Evolutionary conservation across 2,329 filamentous ascomycete species (phyloP).

Genomic region (Metarhizium brunneum): DNA sequence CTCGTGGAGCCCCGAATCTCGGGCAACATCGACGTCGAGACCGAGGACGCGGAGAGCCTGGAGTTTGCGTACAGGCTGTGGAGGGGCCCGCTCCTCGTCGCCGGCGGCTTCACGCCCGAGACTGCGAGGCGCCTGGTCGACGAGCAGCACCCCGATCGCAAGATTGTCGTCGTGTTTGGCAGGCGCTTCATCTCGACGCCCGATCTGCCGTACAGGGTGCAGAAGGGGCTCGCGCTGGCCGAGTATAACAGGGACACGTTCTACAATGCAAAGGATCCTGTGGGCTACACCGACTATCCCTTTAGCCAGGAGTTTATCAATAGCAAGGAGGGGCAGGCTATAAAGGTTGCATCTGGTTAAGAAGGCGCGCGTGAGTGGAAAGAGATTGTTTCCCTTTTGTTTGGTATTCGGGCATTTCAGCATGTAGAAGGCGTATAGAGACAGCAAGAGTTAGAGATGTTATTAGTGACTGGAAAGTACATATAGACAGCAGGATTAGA

Average conservation of each 20-base stretch:
- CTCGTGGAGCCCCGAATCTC: background rate
- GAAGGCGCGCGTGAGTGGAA: background rate
- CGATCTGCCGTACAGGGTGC: background rate
- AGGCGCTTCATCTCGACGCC: background rate
- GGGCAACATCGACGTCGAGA: background rate
- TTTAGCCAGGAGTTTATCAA: background rate
- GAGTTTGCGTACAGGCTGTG: background rate
- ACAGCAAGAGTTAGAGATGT: too few species aligned
- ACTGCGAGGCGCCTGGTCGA: background rate
- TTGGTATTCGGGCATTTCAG: too few species aligned
- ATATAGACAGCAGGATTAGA: too few species aligned
- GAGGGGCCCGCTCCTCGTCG: background rate
- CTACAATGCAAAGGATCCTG: background rate
- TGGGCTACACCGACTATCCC: background rate
- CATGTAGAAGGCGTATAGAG: too few species aligned
- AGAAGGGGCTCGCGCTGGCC: background rate
- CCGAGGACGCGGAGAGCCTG: background rate
- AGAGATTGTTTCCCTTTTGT: too few species aligned
- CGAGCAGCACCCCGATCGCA: background rate
- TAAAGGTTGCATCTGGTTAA: background rate
- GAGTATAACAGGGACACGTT: background rate
- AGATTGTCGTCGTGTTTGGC: background rate
- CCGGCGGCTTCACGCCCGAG: background rate
- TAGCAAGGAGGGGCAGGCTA: background rate
- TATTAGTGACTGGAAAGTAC: too few species aligned